phyloP scores from a whole-genome alignment of 805 yeast genomes.

The Cyberlindnera mrakii region DNA sequence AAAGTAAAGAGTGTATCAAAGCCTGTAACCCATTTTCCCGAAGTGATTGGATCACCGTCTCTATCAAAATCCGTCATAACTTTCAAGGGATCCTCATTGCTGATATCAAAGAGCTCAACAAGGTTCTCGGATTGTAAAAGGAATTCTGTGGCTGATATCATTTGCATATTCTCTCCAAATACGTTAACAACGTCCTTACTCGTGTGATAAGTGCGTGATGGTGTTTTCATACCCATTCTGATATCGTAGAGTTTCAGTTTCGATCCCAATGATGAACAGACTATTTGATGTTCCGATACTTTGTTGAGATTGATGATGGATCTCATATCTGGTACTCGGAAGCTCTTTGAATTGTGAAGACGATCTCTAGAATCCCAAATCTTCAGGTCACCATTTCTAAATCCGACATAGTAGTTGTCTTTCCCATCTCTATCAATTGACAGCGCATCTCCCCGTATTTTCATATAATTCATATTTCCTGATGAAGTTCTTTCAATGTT shows the following conservation, averaged over 20 bases:
- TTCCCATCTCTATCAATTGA: slow-evolving; percentile 8
- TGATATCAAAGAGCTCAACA: slow-evolving; percentile 7
- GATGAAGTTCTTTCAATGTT: background rate
- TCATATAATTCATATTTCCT: background rate
- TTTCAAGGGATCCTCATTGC: slow-evolving; percentile 3
- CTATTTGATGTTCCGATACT: background rate
- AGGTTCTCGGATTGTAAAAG: slow-evolving; percentile 6
- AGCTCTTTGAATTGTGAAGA: background rate
- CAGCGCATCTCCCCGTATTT: slow-evolving; percentile 14
- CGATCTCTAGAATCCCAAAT: slow-evolving; percentile 15
- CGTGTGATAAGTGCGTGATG: background rate
- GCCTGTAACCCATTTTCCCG: background rate
- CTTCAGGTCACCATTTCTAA: slow-evolving; percentile 13
- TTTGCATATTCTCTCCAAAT: slow-evolving; percentile 7
- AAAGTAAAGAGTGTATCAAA: background rate
- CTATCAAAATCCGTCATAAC: slow-evolving; percentile 7
- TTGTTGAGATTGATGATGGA: slow-evolving; percentile 9
- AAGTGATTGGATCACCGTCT: slow-evolving; percentile 2
- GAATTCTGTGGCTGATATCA: background rate
- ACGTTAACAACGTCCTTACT: slow-evolving; percentile 9
- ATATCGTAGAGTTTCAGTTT: slow-evolving; percentile 7
- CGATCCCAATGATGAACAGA: slow-evolving; percentile 11
- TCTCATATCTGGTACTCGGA: slow-evolving; percentile 1
- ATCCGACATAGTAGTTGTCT: slow-evolving; percentile 10
- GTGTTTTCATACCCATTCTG: slow-evolving; percentile 1